Evolutionary conservation across 2,329 filamentous ascomycete genomes (phyloP).

Genomic region (Diaporthe australafricana): DNA sequence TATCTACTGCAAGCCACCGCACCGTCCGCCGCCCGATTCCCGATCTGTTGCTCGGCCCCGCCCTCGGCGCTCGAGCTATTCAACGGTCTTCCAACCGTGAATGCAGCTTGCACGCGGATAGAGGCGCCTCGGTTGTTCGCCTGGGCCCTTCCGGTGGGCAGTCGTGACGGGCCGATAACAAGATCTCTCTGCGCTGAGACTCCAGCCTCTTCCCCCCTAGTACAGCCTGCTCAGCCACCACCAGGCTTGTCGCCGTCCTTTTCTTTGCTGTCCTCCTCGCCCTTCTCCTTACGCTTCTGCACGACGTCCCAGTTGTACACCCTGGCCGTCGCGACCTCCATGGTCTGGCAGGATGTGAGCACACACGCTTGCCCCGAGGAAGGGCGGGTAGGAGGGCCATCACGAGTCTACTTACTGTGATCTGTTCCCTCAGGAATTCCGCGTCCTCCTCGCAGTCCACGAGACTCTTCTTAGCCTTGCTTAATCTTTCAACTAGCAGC

Average conservation of each 20-base stretch:
- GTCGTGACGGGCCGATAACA: constrained; percentile 15
- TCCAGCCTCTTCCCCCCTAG: neutral
- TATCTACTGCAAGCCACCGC: neutral
- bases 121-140: neutral
- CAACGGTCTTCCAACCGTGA: neutral
- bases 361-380: neutral
- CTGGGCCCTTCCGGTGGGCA: neutral
- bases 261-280: constrained; percentile 65
- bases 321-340: constrained; percentile 94
- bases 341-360: constrained; percentile 68
- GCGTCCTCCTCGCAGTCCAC: constrained; percentile 95
- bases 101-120: neutral
- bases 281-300: constrained; percentile 91
- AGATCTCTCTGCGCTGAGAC: neutral
- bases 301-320: constrained; percentile 99
- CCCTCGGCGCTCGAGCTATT: neutral
- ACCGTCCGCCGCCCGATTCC: neutral
- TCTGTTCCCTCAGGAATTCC: constrained; percentile 95
- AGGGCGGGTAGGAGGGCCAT: too few species aligned
- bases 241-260: constrained; percentile 48
- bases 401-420: constrained; percentile 75
- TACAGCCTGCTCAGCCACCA: constrained; percentile 39
- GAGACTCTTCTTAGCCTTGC: constrained; percentile 82
- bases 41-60: neutral
- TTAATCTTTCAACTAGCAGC: constrained; percentile 81